phyloP scores from a whole-genome alignment of 331 rosid genomes.

The Malus hybrid region DNA sequence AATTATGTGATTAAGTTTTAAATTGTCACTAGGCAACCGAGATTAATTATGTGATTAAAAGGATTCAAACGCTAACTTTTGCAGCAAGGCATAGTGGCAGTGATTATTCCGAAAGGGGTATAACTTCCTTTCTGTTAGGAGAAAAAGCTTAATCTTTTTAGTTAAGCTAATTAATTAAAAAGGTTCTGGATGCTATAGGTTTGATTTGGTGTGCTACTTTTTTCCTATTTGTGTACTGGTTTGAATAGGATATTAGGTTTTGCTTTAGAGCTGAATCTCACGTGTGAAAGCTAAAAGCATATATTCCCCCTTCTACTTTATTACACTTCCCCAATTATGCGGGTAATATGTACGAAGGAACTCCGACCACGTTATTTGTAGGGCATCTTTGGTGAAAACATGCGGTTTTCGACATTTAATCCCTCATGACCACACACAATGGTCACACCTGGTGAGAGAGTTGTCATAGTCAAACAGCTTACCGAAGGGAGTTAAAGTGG shows the following conservation, averaged over 20 bases:
- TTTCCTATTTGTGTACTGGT: background rate
- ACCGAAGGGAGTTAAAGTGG: background rate
- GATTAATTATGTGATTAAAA: background rate
- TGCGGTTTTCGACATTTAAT: background rate
- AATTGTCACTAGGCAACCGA: background rate
- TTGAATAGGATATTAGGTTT: background rate
- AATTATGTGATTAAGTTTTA: background rate
- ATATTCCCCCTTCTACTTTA: constrained; percentile 10
- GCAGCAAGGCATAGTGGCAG: background rate
- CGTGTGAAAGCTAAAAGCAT: background rate
- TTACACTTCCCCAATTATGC: constrained; percentile 11
- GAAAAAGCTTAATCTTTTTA: background rate
- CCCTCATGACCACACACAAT: background rate
- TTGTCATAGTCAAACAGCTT: background rate
- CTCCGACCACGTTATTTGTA: background rate
- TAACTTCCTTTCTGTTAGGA: background rate
- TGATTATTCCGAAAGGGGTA: background rate
- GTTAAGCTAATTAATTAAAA: background rate
- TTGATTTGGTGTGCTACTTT: background rate
- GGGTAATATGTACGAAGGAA: background rate
- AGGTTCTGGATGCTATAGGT: background rate
- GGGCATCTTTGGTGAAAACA: background rate
- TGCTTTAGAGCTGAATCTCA: constrained; percentile 4
- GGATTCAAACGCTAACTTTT: constrained; percentile 11
- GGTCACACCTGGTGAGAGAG: background rate